Base-by-base conservation (phyloP, 179 eudicot genomes). In the Silene vulgaris region DNA sequence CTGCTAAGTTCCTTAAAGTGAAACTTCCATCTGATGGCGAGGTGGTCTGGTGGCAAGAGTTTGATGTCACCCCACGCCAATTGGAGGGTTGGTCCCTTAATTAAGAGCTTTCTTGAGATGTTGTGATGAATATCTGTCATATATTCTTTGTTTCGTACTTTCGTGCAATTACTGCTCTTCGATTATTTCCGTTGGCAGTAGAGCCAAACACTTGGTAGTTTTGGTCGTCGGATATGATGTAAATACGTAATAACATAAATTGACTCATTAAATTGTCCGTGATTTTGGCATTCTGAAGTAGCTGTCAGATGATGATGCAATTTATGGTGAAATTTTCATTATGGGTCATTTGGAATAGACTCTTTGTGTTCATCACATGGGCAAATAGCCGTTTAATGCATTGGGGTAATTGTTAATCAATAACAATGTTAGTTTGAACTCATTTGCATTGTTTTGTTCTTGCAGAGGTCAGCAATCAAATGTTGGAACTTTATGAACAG, bases 11-110 rank as follows among this genome's bases (percentile, higher is more conserved):
- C 80, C 88, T 95, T 62, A 90, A 95, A 82, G 96, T 89, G 71
- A 92, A 89, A 90, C 96, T 92, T 76, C 99, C 97, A 67, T 89
- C 91, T 32, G 97, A 95, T 60, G 96, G 95, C 29, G 99, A 92
- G 81, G 92, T 88, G 85, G 92, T 95, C 79, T 95, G 97, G 99
- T 90, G 97, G 97, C 96, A 89, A 84, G 99, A 95, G 91, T 95
- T 95, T 83, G 97, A 91, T 82, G 97, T 94, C 84, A 90, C 91
- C 68, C 96, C 96, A 77, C 96, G 92, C 71, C 97, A 91, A 80
- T 81, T 94, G 86, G 97, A 92, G 89, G 99, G 99, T 95, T 81
- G 78, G 97, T 88, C 77, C 84, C 82, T 77, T 76, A 71, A 74
- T 35, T 4, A 30, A 78, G 76, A 67, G 60, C 37, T 80, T 66